Conservation (phyloP, 768 basidiomycete species). For the Suillus plorans region DNA sequence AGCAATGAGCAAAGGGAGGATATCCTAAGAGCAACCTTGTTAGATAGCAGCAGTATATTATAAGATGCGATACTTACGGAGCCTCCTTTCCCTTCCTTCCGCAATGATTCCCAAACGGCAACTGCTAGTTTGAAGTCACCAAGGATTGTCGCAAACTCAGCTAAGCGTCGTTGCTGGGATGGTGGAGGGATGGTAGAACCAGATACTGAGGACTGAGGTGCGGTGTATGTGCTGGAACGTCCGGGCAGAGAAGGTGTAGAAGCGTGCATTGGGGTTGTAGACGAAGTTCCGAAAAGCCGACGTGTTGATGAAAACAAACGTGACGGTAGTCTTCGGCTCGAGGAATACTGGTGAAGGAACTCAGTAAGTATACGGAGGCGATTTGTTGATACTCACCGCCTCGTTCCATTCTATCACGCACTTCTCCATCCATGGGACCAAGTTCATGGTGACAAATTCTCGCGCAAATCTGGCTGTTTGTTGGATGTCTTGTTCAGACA, state of each 20-base stretch:
- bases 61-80: slow-evolving; percentile 54
- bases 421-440: slow-evolving; percentile 97
- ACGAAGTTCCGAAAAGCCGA: slow-evolving; percentile 72
- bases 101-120: slow-evolving; percentile 79
- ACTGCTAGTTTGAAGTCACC: slow-evolving; percentile 87
- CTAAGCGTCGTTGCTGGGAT: slow-evolving; percentile 81
- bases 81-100: slow-evolving; percentile 87
- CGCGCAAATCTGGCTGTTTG: slow-evolving; percentile 76
- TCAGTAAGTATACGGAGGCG: slow-evolving; percentile 2
- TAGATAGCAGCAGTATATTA: neutral
- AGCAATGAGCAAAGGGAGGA: slow-evolving; percentile 70
- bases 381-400: slow-evolving; percentile 41
- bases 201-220: slow-evolving; percentile 29
- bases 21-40: slow-evolving; percentile 53
- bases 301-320: slow-evolving; percentile 86
- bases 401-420: slow-evolving; percentile 95
- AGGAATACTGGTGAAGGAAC: slow-evolving; percentile 52
- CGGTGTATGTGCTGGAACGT: slow-evolving; percentile 39
- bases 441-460: slow-evolving; percentile 85
- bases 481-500: slow-evolving; percentile 74
- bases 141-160: slow-evolving; percentile 92
- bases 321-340: slow-evolving; percentile 76
- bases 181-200: slow-evolving; percentile 36
- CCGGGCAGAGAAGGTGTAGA: slow-evolving; percentile 32
- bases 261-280: slow-evolving; percentile 38